Percentiles rank a stretch among this genome's conserved stretches.
These are phyloP conservation scores for Trypethelium eluteriae DNA, from an alignment of 495 filamentous ascomycete genomes.

Conservation along the genomic window DNA sequence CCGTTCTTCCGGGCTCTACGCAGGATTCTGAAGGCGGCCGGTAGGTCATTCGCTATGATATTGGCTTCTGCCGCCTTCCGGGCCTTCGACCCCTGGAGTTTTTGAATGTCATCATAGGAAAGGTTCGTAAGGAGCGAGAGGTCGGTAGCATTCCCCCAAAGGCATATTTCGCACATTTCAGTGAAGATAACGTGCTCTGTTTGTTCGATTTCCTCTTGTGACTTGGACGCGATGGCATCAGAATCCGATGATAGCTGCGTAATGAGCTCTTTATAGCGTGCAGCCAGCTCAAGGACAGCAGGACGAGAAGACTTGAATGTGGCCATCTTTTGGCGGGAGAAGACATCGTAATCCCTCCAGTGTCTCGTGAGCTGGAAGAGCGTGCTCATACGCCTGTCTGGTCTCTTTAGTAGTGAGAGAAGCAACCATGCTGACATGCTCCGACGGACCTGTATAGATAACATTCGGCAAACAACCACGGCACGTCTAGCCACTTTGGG, in stretches of 20 bases:
- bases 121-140: constrained; percentile 82
- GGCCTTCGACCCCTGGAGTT: constrained; percentile 80
- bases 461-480: constrained; percentile 90
- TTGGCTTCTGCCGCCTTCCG: constrained; percentile 78
- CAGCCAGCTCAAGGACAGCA: constrained; percentile 81
- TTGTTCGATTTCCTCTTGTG: constrained; percentile 50
- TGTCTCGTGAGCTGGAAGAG: constrained; percentile 68
- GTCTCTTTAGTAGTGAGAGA: constrained; percentile 16
- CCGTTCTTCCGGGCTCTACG: constrained; percentile 43
- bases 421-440: neutral
- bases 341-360: constrained; percentile 92
- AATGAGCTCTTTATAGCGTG: constrained; percentile 60
- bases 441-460: constrained; percentile 71
- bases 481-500: constrained; percentile 70
- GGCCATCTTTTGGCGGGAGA: constrained; percentile 79
- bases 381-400: constrained; percentile 62
- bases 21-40: constrained; percentile 62
- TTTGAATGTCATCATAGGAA: constrained; percentile 92
- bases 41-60: constrained; percentile 78
- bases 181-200: constrained; percentile 71
- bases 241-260: constrained; percentile 44
- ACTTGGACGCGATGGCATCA: constrained; percentile 32
- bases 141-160: constrained; percentile 97
- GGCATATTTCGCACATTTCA: constrained; percentile 94
- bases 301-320: constrained; percentile 90